Percentiles rank a stretch among this genome's conserved stretches.
Evolutionary conservation across 495 filamentous ascomycete species (phyloP).

Genomic region (Xylaria acuta): DNA sequence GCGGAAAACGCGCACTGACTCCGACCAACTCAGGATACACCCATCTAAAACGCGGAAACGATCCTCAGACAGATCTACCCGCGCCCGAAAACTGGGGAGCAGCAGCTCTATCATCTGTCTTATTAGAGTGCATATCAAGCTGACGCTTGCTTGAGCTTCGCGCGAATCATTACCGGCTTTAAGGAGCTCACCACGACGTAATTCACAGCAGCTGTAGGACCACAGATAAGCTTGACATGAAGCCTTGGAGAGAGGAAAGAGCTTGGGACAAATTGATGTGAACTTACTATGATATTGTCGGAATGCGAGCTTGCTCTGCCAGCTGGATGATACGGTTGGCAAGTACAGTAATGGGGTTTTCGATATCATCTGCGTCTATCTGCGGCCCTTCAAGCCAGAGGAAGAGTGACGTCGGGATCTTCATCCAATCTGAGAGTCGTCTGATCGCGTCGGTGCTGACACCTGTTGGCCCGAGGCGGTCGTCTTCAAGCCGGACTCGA

Average conservation of each 20-base stretch:
- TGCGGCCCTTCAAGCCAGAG: slow-evolving; percentile 2
- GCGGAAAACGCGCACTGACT: slow-evolving; percentile 8
- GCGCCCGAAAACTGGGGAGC: neutral
- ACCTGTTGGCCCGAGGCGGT: neutral
- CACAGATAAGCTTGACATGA: neutral
- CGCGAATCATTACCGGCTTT: neutral
- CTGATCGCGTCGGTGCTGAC: neutral
- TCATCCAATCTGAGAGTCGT: neutral
- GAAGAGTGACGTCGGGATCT: neutral
- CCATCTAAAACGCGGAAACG: neutral
- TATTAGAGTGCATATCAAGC: slow-evolving; percentile 3
- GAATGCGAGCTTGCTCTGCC: neutral
- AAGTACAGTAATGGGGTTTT: neutral
- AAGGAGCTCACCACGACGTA: neutral
- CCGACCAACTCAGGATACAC: neutral
- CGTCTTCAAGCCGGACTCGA: neutral
- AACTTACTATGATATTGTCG: slow-evolving; percentile 11
- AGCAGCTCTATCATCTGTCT: slow-evolving; percentile 14
- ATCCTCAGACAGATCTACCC: neutral
- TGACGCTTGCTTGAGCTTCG: slow-evolving; percentile 4
- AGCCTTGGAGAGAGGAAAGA: neutral
- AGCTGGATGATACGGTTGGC: neutral
- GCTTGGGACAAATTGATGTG: neutral
- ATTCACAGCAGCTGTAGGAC: neutral
- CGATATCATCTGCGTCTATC: neutral